Conservation (phyloP, 257 asterid species). For the Nicotiana otophora region DNA sequence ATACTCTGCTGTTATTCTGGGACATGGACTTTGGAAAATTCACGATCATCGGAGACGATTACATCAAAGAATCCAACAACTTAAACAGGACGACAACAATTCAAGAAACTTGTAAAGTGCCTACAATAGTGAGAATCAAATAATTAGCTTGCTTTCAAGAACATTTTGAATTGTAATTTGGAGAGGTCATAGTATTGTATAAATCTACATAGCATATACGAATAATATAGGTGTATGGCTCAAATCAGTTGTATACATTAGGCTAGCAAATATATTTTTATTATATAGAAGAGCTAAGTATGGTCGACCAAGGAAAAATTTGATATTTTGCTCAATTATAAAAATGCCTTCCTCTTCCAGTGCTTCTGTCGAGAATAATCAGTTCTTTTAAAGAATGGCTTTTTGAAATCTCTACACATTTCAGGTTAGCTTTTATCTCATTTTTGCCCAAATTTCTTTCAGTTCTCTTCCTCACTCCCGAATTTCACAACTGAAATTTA, state of each 20-base stretch:
- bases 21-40: slow-evolving; percentile 93
- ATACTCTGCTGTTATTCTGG: slow-evolving; percentile 75
- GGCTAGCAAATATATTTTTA: background rate
- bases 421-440: no score
- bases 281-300: no score
- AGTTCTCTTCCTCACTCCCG: no score
- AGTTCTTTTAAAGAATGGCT: no score
- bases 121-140: background rate
- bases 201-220: background rate
- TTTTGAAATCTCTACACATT: no score
- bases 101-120: no score
- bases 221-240: background rate
- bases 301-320: no score
- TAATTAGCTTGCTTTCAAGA: background rate
- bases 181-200: slow-evolving; percentile 1
- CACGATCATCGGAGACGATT: slow-evolving; percentile 69
- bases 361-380: no score
- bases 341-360: no score
- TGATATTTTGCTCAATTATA: no score
- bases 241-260: background rate
- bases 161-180: background rate
- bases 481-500: no score
- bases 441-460: no score
- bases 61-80: slow-evolving; percentile 71
- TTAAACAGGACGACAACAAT: slow-evolving; percentile 39